Base-by-base conservation (phyloP, 106 monocot species). In the Dioscorea zingiberensis region DNA sequence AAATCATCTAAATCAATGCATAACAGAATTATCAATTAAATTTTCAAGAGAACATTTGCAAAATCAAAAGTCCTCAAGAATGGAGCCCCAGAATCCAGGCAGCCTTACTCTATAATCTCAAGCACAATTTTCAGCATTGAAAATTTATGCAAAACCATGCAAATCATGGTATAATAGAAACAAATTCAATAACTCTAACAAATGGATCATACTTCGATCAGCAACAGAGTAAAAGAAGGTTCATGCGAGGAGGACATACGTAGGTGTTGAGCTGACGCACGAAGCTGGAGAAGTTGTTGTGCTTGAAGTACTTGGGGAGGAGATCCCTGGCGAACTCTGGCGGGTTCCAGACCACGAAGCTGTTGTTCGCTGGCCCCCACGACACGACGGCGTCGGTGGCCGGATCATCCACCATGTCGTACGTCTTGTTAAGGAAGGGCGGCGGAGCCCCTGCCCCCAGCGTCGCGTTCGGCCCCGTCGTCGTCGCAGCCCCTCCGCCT, bases 291-390 rank as follows among this genome's bases (percentile, higher is more conserved):
- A 85, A 85, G 30, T 85, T 85, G 59, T 74, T 76, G 77, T 85
- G 85, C 80, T 85, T 85, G 80, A 85, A 85, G 69, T 71, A 74
- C 58, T 80, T 80, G 65, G 85, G 85, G 48, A 85, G 85, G 58
- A 85, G 71, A 54, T 66, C 77, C 48, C 70, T 69, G 5, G 84
- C 68, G 56, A 84, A 80, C 57, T 84, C 84, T 7, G 80, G 69
- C 13, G 69, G 53, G 66, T 76, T 78, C 79, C 79, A 79, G 14
- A 84, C 79, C 6, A 84, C 69, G 60, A 84, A 79, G 62, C 76
- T 84, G 67, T 76, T 84, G 66, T 70, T 76, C 44, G 49, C 70
- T 17, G 80, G 70, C 8, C 80, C 80, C 80, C 80, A 80, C 46
- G 70, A 74, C 17, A 80, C 74, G 55, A 74, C 47, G 21, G 60